These are phyloP conservation scores for Senecio squalidus DNA, from an alignment of 140 eudicot species.

Conservation along the genomic window DNA sequence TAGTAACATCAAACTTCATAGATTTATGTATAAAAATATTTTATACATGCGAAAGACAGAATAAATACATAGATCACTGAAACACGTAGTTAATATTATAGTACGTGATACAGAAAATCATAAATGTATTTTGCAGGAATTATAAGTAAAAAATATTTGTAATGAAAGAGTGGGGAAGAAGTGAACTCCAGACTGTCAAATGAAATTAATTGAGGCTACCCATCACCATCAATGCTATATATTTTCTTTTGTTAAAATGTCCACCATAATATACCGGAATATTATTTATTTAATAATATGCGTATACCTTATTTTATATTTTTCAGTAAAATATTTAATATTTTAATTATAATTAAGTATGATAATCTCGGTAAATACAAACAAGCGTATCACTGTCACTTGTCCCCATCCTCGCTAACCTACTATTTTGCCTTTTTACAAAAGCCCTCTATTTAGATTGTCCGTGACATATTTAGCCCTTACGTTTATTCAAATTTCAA, in stretches of 20 bases:
- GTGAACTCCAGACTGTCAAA: slow-evolving; percentile 36
- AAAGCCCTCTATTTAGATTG: slow-evolving; percentile 10
- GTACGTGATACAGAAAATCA: not conserved
- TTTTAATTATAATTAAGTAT: slow-evolving; percentile 6
- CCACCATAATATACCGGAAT: slow-evolving; percentile 13
- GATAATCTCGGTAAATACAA: slow-evolving; percentile 25
- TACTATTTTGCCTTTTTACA: slow-evolving; percentile 1
- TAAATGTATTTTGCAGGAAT: not conserved
- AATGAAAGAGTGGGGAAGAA: slow-evolving; percentile 12
- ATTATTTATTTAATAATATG: slow-evolving; percentile 7
- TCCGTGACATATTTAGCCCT: not conserved
- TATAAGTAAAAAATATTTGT: not conserved
- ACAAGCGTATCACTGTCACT: slow-evolving; percentile 31
- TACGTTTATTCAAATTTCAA: not conserved
- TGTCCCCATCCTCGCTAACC: slow-evolving; percentile 30
- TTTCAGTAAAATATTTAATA: slow-evolving; percentile 15
- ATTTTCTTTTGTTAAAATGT: slow-evolving; percentile 8
- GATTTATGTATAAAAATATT: too few species aligned
- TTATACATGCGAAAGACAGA: too few species aligned
- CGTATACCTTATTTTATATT: slow-evolving; percentile 15
- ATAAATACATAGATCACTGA: not conserved
- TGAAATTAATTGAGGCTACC: slow-evolving; percentile 23
- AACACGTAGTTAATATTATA: not conserved
- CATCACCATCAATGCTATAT: slow-evolving; percentile 30
- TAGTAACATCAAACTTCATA: too few species aligned